A percentile compares a stretch with the other conserved stretches of the same genome.
These are phyloP conservation scores for Rosa multiflora DNA, from an alignment of 306 rosid species.

Conservation along the genomic window DNA sequence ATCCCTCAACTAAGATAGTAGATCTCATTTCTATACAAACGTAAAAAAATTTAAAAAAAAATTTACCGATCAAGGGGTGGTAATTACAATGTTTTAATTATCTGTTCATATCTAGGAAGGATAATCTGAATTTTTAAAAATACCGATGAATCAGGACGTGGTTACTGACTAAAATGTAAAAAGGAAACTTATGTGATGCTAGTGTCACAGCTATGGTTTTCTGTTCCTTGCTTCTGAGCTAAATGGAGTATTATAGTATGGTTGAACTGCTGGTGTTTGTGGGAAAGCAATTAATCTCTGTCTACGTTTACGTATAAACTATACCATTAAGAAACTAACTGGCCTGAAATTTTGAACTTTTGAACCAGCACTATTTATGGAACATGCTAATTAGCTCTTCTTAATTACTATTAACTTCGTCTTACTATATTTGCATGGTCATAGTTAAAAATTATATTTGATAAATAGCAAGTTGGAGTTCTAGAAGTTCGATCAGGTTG, in stretches of 20 bases:
- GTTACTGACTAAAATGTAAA: not conserved
- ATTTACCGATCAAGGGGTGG: not conserved
- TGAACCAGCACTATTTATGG: not conserved
- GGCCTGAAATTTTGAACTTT: not conserved
- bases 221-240: not conserved
- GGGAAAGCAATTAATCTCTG: not conserved
- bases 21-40: not conserved
- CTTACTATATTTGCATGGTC: too few relatives aligned
- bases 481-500: not conserved
- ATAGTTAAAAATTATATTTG: not conserved
- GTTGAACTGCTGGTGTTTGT: not conserved
- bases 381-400: not conserved
- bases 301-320: not conserved
- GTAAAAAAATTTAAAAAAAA: not conserved
- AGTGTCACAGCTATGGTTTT: not conserved
- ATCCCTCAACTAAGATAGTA: not conserved
- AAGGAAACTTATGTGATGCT: not conserved
- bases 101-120: not conserved
- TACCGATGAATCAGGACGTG: not conserved
- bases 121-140: too few relatives aligned
- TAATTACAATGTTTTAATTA: not conserved
- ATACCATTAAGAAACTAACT: not conserved
- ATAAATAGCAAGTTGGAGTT: not conserved
- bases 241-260: not conserved
- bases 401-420: not conserved